Evolutionary conservation across 1,284 basidiomycete species (phyloP).

Genomic region (Cutaneotrichosporon daszewskae): DNA sequence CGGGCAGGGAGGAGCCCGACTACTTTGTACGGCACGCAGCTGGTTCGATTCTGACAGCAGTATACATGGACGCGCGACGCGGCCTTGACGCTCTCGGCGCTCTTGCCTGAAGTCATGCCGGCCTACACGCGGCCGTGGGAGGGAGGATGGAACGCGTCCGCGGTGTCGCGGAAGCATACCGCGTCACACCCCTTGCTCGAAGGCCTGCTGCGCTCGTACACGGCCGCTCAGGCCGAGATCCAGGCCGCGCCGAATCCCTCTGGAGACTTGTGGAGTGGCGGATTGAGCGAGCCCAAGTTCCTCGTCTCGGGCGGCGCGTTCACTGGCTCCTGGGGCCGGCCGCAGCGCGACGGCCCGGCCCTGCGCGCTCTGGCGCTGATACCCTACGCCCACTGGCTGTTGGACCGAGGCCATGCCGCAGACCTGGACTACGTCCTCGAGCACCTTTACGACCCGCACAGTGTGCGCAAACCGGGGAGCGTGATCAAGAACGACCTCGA

Average conservation of each 20-base stretch:
- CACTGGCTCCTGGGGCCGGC: constrained; percentile 48
- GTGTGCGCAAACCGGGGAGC: constrained; percentile 19
- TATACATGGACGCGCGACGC: constrained; percentile 52
- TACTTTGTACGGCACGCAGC: constrained; percentile 43
- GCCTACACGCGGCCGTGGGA: constrained; percentile 23
- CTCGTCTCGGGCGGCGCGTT: constrained; percentile 47
- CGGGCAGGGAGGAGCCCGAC: constrained; percentile 47
- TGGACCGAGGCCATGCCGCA: constrained; percentile 36
- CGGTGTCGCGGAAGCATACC: background rate
- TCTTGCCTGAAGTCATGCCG: constrained; percentile 34
- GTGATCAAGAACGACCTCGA: constrained; percentile 53
- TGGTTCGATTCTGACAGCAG: constrained; percentile 15
- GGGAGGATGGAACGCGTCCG: constrained; percentile 1
- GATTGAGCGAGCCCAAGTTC: constrained; percentile 55
- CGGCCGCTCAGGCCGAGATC: constrained; percentile 39
- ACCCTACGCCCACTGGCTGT: constrained; percentile 47
- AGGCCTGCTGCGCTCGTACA: constrained; percentile 37
- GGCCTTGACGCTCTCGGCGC: constrained; percentile 40
- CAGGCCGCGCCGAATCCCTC: constrained; percentile 47
- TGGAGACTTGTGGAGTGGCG: constrained; percentile 49
- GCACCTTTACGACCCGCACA: constrained; percentile 40
- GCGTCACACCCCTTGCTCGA: constrained; percentile 6
- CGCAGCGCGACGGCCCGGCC: constrained; percentile 52
- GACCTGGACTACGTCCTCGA: constrained; percentile 41
- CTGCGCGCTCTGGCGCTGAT: constrained; percentile 48